Evolutionary conservation across 2,329 filamentous ascomycete species (phyloP).

Genomic region (Didymella sp.): DNA sequence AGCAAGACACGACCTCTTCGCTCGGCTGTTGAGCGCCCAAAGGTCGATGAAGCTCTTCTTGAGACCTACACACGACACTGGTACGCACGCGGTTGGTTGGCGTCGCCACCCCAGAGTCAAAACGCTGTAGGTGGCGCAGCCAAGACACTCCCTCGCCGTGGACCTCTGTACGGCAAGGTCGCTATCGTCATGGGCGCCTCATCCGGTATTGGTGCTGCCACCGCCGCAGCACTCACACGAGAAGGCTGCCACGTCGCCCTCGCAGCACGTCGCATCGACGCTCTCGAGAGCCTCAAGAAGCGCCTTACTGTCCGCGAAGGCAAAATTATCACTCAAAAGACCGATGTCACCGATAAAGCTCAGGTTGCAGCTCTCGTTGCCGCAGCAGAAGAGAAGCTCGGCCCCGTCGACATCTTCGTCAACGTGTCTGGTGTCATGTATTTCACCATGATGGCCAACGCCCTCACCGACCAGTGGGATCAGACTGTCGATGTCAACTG

Average conservation of each 20-base stretch:
- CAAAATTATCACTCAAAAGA: conserved; percentile 72
- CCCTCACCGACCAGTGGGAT: conserved; percentile 76
- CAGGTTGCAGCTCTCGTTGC: conserved; percentile 72
- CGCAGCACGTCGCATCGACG: conserved; percentile 73
- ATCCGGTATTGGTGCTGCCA: conserved; percentile 79
- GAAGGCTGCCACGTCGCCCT: conserved; percentile 77
- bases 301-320: conserved; percentile 64
- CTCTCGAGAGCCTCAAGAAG: conserved; percentile 71
- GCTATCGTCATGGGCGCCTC: conserved; percentile 81
- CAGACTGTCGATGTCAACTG: conserved; percentile 85
- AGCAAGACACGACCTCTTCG: conserved; percentile 68
- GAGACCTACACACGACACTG: conserved; percentile 82
- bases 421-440: conserved; percentile 87
- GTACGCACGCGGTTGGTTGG: conserved; percentile 79
- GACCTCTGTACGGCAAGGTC: conserved; percentile 71
- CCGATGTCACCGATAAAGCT: conserved; percentile 72
- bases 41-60: conserved; percentile 72
- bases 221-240: conserved; percentile 70
- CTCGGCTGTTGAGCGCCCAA: conserved; percentile 67
- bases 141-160: conserved; percentile 56
- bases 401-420: conserved; percentile 78
- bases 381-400: conserved; percentile 67
- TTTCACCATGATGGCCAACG: conserved; percentile 85
- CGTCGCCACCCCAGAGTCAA: conserved; percentile 64
- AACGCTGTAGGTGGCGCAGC: conserved; percentile 55